phyloP scores from a whole-genome alignment of 441 rosid species.

The Croton laevigatus region DNA sequence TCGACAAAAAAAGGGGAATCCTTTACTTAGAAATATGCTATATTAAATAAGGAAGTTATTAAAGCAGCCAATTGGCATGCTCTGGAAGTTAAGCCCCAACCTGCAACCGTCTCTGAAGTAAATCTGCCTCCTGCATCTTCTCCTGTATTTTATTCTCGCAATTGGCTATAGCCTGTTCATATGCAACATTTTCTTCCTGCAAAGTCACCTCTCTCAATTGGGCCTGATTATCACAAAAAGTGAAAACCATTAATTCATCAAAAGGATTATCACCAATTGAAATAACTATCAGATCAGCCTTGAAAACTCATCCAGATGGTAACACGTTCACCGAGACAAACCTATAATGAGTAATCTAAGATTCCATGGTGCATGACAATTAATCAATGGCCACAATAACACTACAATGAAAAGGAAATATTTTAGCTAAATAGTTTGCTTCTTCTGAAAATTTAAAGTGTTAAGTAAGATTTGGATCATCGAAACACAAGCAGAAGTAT shows the following conservation, averaged over 20 bases:
- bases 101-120: slow-evolving; percentile 56
- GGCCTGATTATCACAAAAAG: slow-evolving; percentile 40
- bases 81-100: slow-evolving; percentile 32
- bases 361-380: background rate
- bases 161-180: slow-evolving; percentile 67
- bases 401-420: background rate
- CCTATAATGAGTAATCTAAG: background rate
- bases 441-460: no score
- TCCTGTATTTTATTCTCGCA: slow-evolving; percentile 68
- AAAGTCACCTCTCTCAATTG: slow-evolving; percentile 77
- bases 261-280: background rate
- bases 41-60: background rate
- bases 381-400: background rate
- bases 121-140: slow-evolving; percentile 61
- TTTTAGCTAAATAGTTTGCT: no score
- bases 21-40: background rate
- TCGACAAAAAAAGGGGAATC: background rate
- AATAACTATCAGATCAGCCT: background rate
- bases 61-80: slow-evolving; percentile 1
- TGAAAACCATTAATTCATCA: background rate
- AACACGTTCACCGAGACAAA: background rate
- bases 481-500: no score
- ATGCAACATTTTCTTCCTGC: slow-evolving; percentile 67
- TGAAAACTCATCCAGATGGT: background rate
- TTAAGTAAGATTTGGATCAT: no score